phyloP scores from a whole-genome alignment of 805 yeast species.

The Metschnikowia cerradonensis region DNA sequence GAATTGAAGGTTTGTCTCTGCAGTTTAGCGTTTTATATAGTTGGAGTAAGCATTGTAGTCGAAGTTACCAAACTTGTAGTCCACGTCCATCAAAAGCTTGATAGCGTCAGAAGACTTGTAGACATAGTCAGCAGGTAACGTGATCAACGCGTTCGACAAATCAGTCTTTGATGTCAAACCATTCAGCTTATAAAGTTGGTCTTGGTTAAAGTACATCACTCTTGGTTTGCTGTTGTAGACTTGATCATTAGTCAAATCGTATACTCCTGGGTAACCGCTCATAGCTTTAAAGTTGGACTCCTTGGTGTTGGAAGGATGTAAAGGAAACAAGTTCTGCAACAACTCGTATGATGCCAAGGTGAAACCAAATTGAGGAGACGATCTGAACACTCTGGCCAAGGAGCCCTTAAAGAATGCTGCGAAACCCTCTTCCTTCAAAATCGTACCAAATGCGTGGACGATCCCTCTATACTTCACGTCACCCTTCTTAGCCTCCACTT shows the following conservation, averaged over 20 bases:
- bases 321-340: conserved; percentile 74
- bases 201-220: conserved; percentile 33
- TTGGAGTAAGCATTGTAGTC: conserved; percentile 45
- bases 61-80: conserved; percentile 57
- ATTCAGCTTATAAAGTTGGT: conserved; percentile 32
- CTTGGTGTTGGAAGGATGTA: conserved; percentile 47
- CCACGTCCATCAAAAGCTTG: conserved; percentile 58
- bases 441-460: conserved; percentile 68
- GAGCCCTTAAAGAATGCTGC: conserved; percentile 94
- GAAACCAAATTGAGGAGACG: conserved; percentile 97
- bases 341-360: conserved; percentile 96
- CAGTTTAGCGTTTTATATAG: conserved; percentile 23
- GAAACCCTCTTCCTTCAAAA: conserved; percentile 77
- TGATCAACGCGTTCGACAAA: conserved; percentile 38
- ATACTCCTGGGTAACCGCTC: conserved; percentile 44
- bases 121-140: conserved; percentile 41
- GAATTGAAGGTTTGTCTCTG: background rate
- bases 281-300: conserved; percentile 42
- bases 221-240: conserved; percentile 38
- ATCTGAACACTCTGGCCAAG: conserved; percentile 86
- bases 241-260: conserved; percentile 37
- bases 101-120: conserved; percentile 60
- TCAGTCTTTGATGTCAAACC: conserved; percentile 23
- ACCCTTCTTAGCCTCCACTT: conserved; percentile 73
- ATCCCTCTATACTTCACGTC: conserved; percentile 77